Evolutionary conservation across 306 rosid genomes (phyloP).

Genomic region (Dryas alaskensis): DNA sequence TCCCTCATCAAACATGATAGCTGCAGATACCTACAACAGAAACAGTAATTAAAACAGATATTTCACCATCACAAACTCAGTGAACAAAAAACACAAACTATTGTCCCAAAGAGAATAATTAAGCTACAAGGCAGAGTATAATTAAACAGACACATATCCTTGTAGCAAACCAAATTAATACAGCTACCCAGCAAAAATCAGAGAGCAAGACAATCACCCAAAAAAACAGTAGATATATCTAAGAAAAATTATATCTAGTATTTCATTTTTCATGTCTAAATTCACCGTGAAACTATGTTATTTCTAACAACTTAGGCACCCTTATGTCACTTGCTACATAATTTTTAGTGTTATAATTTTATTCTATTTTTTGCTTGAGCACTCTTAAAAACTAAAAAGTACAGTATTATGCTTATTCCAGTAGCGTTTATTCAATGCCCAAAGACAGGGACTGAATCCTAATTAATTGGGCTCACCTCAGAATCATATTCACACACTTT

Average conservation of each 20-base stretch:
- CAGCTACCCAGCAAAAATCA: not conserved
- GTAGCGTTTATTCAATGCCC: not conserved
- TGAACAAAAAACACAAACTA: not conserved
- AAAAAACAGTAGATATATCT: no score
- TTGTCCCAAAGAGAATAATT: not conserved
- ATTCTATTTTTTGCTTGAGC: no score
- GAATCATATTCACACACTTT: not conserved
- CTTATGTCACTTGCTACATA: no score
- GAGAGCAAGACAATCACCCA: not conserved
- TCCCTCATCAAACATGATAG: slow-evolving; percentile 79
- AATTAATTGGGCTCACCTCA: not conserved
- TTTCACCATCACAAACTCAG: slow-evolving; percentile 2
- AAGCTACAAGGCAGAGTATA: not conserved
- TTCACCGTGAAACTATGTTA: no score
- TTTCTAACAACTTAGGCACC: no score
- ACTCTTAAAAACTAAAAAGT: not conserved
- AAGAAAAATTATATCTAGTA: no score
- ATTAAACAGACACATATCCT: not conserved
- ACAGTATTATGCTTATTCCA: not conserved
- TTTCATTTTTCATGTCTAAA: no score
- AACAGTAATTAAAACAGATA: not conserved
- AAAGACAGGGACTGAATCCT: not conserved
- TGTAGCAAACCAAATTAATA: not conserved
- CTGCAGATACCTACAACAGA: slow-evolving; percentile 64
- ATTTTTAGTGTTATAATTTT: no score